Conservation (phyloP, 768 basidiomycete species). For the Russula foetens region DNA sequence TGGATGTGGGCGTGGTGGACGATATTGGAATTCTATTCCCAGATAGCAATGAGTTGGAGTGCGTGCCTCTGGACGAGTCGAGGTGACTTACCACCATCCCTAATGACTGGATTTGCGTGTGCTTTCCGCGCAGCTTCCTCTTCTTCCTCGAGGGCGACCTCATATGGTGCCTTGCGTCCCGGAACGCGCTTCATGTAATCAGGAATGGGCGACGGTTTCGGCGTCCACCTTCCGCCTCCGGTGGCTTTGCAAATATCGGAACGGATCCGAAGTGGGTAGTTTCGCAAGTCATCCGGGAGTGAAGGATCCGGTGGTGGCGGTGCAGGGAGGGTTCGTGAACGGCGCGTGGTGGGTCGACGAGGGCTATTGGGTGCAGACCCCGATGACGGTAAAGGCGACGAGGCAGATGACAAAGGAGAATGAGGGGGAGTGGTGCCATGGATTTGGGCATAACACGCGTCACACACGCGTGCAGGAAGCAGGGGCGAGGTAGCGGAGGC, state of each 20-base stretch:
- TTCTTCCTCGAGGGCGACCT: conserved; percentile 62
- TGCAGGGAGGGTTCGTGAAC: conserved; percentile 28
- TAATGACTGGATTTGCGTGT: conserved; percentile 54
- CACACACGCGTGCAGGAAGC: conserved; percentile 55
- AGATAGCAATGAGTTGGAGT: background rate
- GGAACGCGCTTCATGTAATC: conserved; percentile 45
- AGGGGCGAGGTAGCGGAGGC: conserved; percentile 56
- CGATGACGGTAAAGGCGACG: conserved; percentile 28
- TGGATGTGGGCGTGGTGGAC: conserved; percentile 44
- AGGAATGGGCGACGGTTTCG: conserved; percentile 46
- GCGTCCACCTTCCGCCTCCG: conserved; percentile 69
- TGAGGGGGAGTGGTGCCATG: conserved; percentile 42
- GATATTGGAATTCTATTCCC: conserved; percentile 55
- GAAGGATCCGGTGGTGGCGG: conserved; percentile 26
- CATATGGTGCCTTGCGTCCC: conserved; percentile 58
- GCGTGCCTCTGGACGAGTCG: background rate
- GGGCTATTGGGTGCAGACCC: conserved; percentile 7
- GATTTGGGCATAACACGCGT: conserved; percentile 70
- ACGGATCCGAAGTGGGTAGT: conserved; percentile 63
- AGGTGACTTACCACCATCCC: conserved; percentile 37
- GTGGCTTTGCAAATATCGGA: conserved; percentile 67
- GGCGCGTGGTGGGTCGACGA: conserved; percentile 19
- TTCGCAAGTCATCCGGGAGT: conserved; percentile 57
- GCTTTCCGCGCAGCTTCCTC: conserved; percentile 44
- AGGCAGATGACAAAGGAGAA: conserved; percentile 21